A percentile compares a stretch with the other conserved stretches of the same genome.
phyloP scores from a whole-genome alignment of 345 rosid species.

The Salix brachista region DNA sequence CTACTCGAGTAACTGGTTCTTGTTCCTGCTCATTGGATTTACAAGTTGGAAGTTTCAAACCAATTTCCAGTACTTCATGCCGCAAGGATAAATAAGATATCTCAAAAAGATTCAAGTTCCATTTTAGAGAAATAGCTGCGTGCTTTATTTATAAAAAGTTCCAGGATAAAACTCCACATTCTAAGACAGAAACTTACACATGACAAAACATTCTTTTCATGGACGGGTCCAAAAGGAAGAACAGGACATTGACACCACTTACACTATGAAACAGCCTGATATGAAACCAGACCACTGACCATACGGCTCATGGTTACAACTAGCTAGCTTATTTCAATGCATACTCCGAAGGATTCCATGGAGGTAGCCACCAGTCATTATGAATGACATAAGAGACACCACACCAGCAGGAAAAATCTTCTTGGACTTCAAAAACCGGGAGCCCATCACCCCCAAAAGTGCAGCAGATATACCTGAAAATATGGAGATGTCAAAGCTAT shows the following conservation, averaged over 20 bases:
- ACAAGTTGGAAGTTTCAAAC: neutral
- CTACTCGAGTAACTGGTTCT: neutral
- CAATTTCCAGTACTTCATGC: neutral
- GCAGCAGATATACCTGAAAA: conserved; percentile 63
- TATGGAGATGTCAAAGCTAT: neutral
- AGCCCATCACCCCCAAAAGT: conserved; percentile 74
- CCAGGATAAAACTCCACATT: neutral
- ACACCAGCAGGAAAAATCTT: conserved; percentile 85
- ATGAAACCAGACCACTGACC: neutral
- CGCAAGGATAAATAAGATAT: too few species aligned
- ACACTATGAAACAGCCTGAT: neutral
- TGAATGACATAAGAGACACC: conserved; percentile 66
- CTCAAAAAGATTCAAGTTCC: neutral
- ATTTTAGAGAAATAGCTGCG: neutral
- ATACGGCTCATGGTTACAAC: neutral
- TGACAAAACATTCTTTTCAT: neutral
- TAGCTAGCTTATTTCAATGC: conserved; percentile 29
- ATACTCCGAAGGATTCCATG: conserved; percentile 67
- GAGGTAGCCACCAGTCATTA: conserved; percentile 81
- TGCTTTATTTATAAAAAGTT: neutral
- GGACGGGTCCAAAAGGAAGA: neutral
- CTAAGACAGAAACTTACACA: conserved; percentile 4
- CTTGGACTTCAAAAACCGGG: conserved; percentile 68
- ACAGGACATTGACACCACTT: neutral
- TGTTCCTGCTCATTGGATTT: neutral